phyloP scores from a whole-genome alignment of 371 early-diverging fungal species.

The Massospora cicadina region DNA sequence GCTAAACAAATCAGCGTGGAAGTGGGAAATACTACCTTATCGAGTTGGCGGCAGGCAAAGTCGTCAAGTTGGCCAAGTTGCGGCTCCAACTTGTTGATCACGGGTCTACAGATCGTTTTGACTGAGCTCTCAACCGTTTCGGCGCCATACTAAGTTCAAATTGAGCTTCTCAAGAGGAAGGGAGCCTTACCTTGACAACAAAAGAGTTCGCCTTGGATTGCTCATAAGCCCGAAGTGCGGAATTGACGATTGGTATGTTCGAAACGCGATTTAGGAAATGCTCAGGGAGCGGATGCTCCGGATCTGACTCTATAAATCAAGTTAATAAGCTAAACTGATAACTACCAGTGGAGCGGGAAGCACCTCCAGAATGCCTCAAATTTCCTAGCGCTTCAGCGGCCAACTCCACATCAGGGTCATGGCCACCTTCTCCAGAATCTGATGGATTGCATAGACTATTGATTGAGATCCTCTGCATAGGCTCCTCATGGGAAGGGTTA shows the following conservation, averaged over 20 bases:
- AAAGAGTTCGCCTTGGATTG: constrained; percentile 47
- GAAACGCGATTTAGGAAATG: constrained; percentile 54
- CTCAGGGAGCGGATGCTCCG: constrained; percentile 5
- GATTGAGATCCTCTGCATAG: constrained; percentile 13
- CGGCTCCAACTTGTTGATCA: constrained; percentile 41
- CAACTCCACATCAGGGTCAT: constrained; percentile 9
- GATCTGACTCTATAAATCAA: neutral
- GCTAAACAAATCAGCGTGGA: neutral
- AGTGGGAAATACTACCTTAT: constrained; percentile 30
- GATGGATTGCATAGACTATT: constrained; percentile 11
- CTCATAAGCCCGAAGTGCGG: constrained; percentile 55
- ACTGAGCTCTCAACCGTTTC: constrained; percentile 65
- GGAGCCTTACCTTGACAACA: constrained; percentile 36
- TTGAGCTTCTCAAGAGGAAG: neutral
- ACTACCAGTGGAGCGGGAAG: neutral
- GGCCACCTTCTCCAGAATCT: neutral
- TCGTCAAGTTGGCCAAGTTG: constrained; percentile 36
- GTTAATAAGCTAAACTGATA: neutral
- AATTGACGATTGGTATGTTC: constrained; percentile 58
- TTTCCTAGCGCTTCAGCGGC: constrained; percentile 12
- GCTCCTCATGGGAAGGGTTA: neutral
- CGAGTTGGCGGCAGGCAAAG: constrained; percentile 57
- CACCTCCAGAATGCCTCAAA: constrained; percentile 8
- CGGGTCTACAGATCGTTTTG: constrained; percentile 37
- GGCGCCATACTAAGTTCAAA: constrained; percentile 26